Evolutionary conservation across 2,329 filamentous ascomycete species (phyloP).

Genomic region (Pseudogymnoascus sp.): DNA sequence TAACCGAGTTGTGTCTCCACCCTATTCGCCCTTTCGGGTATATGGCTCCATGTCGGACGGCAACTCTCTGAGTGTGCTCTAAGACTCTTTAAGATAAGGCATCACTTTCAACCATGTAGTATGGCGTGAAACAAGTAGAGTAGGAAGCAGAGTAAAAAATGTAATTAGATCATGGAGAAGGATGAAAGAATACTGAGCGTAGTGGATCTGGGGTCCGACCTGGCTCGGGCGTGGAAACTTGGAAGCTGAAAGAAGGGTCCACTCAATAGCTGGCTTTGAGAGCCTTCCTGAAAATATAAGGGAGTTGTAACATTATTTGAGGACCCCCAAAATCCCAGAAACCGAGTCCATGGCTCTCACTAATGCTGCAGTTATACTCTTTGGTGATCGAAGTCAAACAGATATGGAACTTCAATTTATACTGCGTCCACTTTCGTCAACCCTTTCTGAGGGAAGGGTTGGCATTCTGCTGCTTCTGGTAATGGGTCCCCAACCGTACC

Average conservation of each 20-base stretch:
- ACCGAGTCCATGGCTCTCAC: slow-evolving; percentile 8
- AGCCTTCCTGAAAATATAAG: not conserved
- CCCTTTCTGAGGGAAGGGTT: not conserved
- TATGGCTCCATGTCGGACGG: not conserved
- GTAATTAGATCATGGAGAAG: not conserved
- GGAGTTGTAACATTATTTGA: slow-evolving; percentile 5
- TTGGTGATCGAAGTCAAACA: not conserved
- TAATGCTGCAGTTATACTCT: not conserved
- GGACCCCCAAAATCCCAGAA: slow-evolving; percentile 4
- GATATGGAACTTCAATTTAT: slow-evolving; percentile 7
- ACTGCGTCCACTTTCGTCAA: not conserved
- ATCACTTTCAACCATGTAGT: not conserved
- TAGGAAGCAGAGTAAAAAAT: not conserved
- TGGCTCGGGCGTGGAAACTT: not conserved
- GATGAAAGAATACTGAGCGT: not conserved
- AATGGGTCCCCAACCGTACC: slow-evolving; percentile 1
- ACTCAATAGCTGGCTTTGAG: not conserved
- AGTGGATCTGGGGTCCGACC: slow-evolving; percentile 1
- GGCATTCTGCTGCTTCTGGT: slow-evolving; percentile 4
- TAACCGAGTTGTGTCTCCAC: not conserved
- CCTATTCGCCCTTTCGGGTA: not conserved
- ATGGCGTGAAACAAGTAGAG: slow-evolving; percentile 9
- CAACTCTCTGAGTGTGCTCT: not conserved
- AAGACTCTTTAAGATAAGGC: slow-evolving; percentile 1
- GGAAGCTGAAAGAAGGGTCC: not conserved